These are phyloP conservation scores for Pseudovirgaria hyperparasitica DNA, from an alignment of 2,329 filamentous ascomycete species.

Conservation along the genomic window DNA sequence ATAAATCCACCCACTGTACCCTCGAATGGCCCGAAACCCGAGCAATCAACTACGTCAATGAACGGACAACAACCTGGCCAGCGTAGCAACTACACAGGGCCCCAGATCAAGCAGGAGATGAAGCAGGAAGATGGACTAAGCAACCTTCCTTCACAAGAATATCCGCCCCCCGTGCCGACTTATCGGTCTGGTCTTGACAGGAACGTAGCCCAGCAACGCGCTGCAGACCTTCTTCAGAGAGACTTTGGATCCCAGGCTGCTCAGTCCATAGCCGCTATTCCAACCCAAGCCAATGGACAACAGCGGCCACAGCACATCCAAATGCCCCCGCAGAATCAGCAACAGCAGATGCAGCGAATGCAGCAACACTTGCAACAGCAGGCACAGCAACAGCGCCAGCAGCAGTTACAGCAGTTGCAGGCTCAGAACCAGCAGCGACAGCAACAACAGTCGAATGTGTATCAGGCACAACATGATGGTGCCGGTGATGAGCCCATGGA, in stretches of 20 bases:
- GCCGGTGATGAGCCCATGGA: slow-evolving; percentile 48
- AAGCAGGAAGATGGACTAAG: slow-evolving; percentile 16
- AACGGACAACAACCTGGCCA: slow-evolving; percentile 7
- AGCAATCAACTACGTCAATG: slow-evolving; percentile 16
- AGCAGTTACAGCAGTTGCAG: slow-evolving; percentile 24
- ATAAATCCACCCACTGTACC: slow-evolving; percentile 25
- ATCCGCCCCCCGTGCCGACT: slow-evolving; percentile 21
- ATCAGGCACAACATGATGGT: slow-evolving; percentile 63
- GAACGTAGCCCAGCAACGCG: slow-evolving; percentile 41
- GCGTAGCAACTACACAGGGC: slow-evolving; percentile 18
- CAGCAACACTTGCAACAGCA: slow-evolving; percentile 26
- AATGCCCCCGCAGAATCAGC: slow-evolving; percentile 17
- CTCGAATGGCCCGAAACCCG: slow-evolving; percentile 24
- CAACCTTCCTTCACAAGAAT: slow-evolving; percentile 15
- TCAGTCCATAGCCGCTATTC: no score
- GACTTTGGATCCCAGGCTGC: slow-evolving; percentile 52
- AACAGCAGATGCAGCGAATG: slow-evolving; percentile 8
- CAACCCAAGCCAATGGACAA: no score
- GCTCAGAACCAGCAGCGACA: slow-evolving; percentile 23
- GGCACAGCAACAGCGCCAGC: slow-evolving; percentile 25
- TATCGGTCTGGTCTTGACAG: slow-evolving; percentile 25
- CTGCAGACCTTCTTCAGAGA: slow-evolving; percentile 37
- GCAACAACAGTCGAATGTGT: slow-evolving; percentile 28
- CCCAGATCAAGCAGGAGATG: slow-evolving; percentile 40
- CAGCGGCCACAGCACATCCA: slow-evolving; percentile 9